phyloP scores from a whole-genome alignment of 495 filamentous ascomycete species.

The Xylaria sp. region DNA sequence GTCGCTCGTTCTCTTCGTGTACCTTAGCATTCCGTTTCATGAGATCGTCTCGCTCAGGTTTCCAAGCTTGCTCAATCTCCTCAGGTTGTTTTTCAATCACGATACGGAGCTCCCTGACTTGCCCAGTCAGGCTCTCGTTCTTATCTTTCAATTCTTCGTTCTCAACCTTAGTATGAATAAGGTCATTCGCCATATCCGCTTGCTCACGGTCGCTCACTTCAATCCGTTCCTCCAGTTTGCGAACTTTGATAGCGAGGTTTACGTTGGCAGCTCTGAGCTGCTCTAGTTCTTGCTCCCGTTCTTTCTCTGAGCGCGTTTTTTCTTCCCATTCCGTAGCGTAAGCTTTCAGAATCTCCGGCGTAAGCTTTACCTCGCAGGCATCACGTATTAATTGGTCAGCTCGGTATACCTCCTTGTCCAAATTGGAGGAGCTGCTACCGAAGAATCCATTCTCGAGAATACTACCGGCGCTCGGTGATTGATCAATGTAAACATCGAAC shows the following conservation, averaged over 20 bases:
- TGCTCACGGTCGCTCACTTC: slow-evolving; percentile 94
- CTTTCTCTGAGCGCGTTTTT: slow-evolving; percentile 75
- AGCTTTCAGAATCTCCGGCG: slow-evolving; percentile 74
- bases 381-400: slow-evolving; percentile 93
- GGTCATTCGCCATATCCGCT: slow-evolving; percentile 85
- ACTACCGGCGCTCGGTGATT: slow-evolving; percentile 82
- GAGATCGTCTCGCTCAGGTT: slow-evolving; percentile 87
- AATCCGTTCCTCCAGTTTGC: slow-evolving; percentile 82
- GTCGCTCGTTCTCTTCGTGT: slow-evolving; percentile 85
- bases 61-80: slow-evolving; percentile 84
- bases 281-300: slow-evolving; percentile 85
- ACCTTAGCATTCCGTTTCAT: slow-evolving; percentile 94
- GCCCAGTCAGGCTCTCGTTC: slow-evolving; percentile 82
- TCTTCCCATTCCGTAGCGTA: slow-evolving; percentile 95
- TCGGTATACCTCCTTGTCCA: slow-evolving; percentile 94
- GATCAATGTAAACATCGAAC: slow-evolving; percentile 97
- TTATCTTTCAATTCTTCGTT: slow-evolving; percentile 88
- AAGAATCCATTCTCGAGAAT: slow-evolving; percentile 98
- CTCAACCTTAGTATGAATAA: slow-evolving; percentile 90
- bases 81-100: slow-evolving; percentile 88
- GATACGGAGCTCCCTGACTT: slow-evolving; percentile 80
- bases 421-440: slow-evolving; percentile 78
- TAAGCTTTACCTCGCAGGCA: slow-evolving; percentile 88
- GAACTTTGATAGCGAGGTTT: slow-evolving; percentile 72
- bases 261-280: slow-evolving; percentile 68